Evolutionary conservation across 768 basidiomycete genomes (phyloP), one percentile per base, ranked within the genome.

Genomic region (Heimioporus sp.): DNA sequence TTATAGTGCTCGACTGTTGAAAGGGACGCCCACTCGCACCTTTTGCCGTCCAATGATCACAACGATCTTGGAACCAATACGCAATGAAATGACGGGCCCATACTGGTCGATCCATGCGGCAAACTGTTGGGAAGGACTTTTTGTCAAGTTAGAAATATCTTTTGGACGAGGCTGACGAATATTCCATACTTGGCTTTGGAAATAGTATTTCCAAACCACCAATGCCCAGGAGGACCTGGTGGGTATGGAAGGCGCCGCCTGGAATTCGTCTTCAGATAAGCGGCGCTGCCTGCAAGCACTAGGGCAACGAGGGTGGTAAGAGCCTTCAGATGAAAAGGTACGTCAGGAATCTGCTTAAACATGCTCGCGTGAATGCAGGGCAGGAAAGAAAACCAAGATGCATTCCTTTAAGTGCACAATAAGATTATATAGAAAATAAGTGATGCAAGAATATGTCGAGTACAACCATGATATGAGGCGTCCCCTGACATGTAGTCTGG

Each of bases 21-120:
- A 13, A 39, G n/a, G 16, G 21, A 0, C 69, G 66, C 2, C 70
- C 70, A 28, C 11, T 35, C 55, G 54, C 10, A 69, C 70, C 62
- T 81, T 70, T 43, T 80, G 62, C 0, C 69, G 66, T 3, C 70
- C 68, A 28, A 70, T 66, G 52, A 70, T 66, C 49, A 70, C 63
- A 6, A 69, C 68, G 20, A 34, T 31, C 39, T 42, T 65, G 12
- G 62, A 55, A 30, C 85, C 84, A 49, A 80, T 70, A 0, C 79
- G 74, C 4, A 86, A 64, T 0, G 80, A 76, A 55, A 85, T 81
- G 9, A 86, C 71, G 0, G 84, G 80, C 0, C 85, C 85, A 55
- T 86, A 86, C 54, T 76, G 63, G 60, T 82, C 73, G 10, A 79
- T 76, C 79, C 82, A 83, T 55, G 80, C 75, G 35, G 82, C 79